Evolutionary conservation across 2,329 filamentous ascomycete genomes (phyloP).

Genomic region (Verruconis gallopava): DNA sequence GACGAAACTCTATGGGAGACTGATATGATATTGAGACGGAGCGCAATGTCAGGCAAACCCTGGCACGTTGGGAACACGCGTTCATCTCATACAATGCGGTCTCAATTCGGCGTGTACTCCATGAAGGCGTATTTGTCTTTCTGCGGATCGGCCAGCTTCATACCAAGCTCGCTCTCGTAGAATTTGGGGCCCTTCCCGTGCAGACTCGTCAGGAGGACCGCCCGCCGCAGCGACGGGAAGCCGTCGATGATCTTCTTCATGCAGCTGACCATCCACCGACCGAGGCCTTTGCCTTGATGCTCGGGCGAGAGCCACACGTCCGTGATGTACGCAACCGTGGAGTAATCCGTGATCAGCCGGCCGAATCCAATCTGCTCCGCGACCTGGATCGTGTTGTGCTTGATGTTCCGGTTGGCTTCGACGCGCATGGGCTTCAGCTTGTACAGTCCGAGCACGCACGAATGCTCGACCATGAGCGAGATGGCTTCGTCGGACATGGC

Average conservation of each 20-base stretch:
- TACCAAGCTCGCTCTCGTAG: slow-evolving; percentile 10
- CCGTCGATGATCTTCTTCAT: slow-evolving; percentile 42
- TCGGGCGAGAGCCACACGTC: slow-evolving; percentile 53
- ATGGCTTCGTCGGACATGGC: slow-evolving; percentile 15
- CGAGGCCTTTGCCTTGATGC: slow-evolving; percentile 50
- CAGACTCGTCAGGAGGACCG: slow-evolving; percentile 11
- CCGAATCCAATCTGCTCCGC: slow-evolving; percentile 41
- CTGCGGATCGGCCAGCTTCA: slow-evolving; percentile 2
- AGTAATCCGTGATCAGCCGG: slow-evolving; percentile 55
- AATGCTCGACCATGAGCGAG: slow-evolving; percentile 20
- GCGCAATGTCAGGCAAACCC: too few species aligned
- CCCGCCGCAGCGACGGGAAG: slow-evolving; percentile 44
- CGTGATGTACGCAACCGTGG: slow-evolving; percentile 56
- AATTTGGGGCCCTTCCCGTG: slow-evolving; percentile 5
- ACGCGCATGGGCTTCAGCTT: neutral
- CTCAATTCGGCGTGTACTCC: neutral
- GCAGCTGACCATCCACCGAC: slow-evolving; percentile 50
- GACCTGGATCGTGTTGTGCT: neutral
- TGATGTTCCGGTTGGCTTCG: neutral
- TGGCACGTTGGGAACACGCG: too few species aligned
- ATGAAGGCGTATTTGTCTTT: neutral
- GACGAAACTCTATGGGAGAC: too few species aligned
- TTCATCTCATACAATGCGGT: too few species aligned
- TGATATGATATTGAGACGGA: too few species aligned
- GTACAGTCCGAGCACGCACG: slow-evolving; percentile 22